Evolutionary conservation across 768 basidiomycete species (phyloP).

Genomic region (Boletus eberwhitei): DNA sequence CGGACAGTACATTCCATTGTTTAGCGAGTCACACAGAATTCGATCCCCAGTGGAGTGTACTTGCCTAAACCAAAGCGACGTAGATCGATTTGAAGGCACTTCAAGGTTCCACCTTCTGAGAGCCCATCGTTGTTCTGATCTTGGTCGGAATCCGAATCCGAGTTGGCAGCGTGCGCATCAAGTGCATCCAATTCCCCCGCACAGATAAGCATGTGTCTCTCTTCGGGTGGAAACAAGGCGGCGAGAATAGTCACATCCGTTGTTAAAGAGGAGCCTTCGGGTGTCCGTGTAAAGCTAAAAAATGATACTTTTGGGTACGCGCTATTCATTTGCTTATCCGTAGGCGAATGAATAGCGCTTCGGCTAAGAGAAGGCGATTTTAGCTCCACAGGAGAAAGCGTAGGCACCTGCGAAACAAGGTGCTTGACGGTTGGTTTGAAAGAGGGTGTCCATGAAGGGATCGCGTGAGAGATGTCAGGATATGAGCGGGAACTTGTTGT

Average conservation of each 20-base stretch:
- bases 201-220: constrained; percentile 73
- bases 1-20: constrained; percentile 3
- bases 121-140: constrained; percentile 35
- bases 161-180: constrained; percentile 36
- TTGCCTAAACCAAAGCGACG: constrained; percentile 66
- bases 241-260: constrained; percentile 67
- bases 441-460: constrained; percentile 29
- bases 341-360: constrained; percentile 8
- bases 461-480: constrained; percentile 37
- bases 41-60: constrained; percentile 16
- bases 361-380: constrained; percentile 7
- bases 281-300: constrained; percentile 75
- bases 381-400: constrained; percentile 28
- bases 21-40: background rate
- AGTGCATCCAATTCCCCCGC: constrained; percentile 63
- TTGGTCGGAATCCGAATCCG: constrained; percentile 37
- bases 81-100: constrained; percentile 75
- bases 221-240: constrained; percentile 64
- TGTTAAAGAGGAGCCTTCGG: constrained; percentile 74
- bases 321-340: constrained; percentile 12
- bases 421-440: constrained; percentile 40
- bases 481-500: constrained; percentile 41
- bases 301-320: constrained; percentile 50
- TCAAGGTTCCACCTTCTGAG: constrained; percentile 42
- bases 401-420: constrained; percentile 31